A percentile compares a stretch with the other conserved stretches of the same genome.
phyloP scores from a whole-genome alignment of 805 yeast genomes.

The Hanseniaspora occidentalis region DNA sequence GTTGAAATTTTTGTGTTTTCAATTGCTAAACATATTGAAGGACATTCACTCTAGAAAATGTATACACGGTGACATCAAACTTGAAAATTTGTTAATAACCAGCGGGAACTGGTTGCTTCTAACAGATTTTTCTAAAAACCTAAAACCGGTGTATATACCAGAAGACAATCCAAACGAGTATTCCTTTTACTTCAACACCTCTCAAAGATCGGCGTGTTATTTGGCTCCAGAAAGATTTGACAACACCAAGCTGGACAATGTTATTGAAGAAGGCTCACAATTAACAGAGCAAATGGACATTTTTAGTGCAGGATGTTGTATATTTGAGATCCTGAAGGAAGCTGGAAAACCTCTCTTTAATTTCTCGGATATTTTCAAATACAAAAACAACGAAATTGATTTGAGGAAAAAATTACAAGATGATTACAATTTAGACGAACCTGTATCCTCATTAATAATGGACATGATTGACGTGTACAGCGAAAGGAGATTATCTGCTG shows the following conservation, averaged over 20 bases:
- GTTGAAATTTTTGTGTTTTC: constrained; percentile 75
- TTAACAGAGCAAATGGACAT: constrained; percentile 52
- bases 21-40: constrained; percentile 50
- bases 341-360: constrained; percentile 73
- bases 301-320: constrained; percentile 73
- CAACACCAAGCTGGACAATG: constrained; percentile 12
- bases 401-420: constrained; percentile 28
- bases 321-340: constrained; percentile 79
- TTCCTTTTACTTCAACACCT: constrained; percentile 84
- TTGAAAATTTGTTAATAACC: constrained; percentile 78
- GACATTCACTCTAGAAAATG: constrained; percentile 51
- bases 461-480: constrained; percentile 62
- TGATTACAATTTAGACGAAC: constrained; percentile 39
- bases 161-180: constrained; percentile 90
- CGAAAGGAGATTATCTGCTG: constrained; percentile 40
- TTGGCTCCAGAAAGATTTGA: constrained; percentile 87
- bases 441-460: constrained; percentile 29
- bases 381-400: constrained; percentile 50
- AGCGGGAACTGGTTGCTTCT: constrained; percentile 81
- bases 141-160: constrained; percentile 77
- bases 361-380: constrained; percentile 75
- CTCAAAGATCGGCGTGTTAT: constrained; percentile 77
- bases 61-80: constrained; percentile 82
- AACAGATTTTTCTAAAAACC: constrained; percentile 63
- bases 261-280: constrained; percentile 29